Evolutionary conservation across 2,329 filamentous ascomycete species (phyloP).

Genomic region (Epichloe coenophiala): DNA sequence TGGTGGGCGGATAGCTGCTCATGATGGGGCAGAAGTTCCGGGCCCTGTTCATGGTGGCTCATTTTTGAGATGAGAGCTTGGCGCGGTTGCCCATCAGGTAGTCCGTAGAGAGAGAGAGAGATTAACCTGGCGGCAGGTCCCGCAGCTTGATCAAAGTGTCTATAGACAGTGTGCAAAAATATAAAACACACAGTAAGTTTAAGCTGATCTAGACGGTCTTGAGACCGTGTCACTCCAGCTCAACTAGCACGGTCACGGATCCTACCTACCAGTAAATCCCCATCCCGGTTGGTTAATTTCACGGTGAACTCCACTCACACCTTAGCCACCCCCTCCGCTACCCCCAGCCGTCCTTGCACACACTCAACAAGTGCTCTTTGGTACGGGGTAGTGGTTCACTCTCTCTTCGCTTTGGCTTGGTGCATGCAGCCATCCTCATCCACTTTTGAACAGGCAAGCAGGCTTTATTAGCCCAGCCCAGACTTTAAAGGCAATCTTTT

Average conservation of each 20-base stretch:
- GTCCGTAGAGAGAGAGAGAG: no score
- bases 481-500: constrained; percentile 33
- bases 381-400: neutral
- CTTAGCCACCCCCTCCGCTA: constrained; percentile 13
- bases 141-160: neutral
- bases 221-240: neutral
- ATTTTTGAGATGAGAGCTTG: constrained; percentile 4
- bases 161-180: neutral
- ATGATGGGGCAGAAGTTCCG: neutral
- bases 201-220: accelerated
- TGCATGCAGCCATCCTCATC: constrained; percentile 13
- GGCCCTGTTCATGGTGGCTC: neutral
- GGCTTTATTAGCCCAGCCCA: constrained; percentile 1
- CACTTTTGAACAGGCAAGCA: constrained; percentile 7
- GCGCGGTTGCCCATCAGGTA: neutral
- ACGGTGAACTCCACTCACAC: constrained; percentile 27
- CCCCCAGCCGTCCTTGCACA: constrained; percentile 4
- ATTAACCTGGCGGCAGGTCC: constrained; percentile 2
- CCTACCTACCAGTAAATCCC: constrained; percentile 15
- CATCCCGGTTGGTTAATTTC: constrained; percentile 27
- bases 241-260: constrained; percentile 9
- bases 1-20: neutral
- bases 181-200: neutral
- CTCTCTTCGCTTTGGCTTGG: neutral
- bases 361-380: neutral